Evolutionary conservation across 345 rosid genomes (phyloP).

Genomic region (Aquilaria sinensis): DNA sequence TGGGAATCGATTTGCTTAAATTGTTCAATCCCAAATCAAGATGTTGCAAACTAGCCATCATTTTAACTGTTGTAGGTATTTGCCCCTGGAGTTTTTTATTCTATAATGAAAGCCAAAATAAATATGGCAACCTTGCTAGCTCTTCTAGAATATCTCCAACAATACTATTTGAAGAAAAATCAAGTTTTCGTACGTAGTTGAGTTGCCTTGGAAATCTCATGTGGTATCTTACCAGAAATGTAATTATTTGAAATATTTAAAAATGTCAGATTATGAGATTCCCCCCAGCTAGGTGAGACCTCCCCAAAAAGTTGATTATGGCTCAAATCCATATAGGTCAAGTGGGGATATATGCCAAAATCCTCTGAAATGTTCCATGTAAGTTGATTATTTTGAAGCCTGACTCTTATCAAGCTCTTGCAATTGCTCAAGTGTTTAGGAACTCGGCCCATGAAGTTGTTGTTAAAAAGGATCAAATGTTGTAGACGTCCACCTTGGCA

Average conservation of each 20-base stretch:
- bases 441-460: conserved; percentile 22
- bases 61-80: no score
- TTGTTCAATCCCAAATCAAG: no score
- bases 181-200: no score
- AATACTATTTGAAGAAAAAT: no score
- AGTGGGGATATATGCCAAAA: conserved; percentile 18
- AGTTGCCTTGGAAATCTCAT: no score
- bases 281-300: conserved; percentile 28
- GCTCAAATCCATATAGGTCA: conserved; percentile 26
- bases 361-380: conserved; percentile 19
- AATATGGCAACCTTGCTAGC: no score
- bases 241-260: no score
- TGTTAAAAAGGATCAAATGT: conserved; percentile 12
- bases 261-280: conserved; percentile 6
- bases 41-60: background rate
- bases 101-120: no score
- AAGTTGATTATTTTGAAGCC: conserved; percentile 19
- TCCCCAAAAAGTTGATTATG: conserved; percentile 24
- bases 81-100: no score
- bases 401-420: conserved; percentile 24
- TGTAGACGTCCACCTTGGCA: conserved; percentile 13
- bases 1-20: no score
- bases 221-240: no score
- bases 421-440: conserved; percentile 26
- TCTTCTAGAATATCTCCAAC: no score